phyloP scores from a whole-genome alignment of 2,329 filamentous ascomycete genomes.

The Colletotrichum destructivum region DNA sequence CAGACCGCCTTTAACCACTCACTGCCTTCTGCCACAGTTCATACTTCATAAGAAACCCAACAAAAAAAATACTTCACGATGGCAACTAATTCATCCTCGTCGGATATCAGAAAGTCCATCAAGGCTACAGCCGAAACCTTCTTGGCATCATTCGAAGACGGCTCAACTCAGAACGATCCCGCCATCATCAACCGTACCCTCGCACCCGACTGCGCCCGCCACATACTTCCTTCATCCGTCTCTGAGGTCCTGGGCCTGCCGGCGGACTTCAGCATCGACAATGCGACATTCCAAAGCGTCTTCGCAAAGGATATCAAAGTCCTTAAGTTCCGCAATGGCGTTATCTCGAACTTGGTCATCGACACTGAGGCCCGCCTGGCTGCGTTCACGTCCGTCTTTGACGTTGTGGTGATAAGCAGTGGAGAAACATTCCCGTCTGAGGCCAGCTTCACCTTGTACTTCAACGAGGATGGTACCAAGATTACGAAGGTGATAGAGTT shows the following conservation, averaged over 20 bases:
- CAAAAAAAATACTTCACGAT: conserved; percentile 9
- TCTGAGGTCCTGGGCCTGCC: conserved; percentile 17
- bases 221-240: conserved; percentile 21
- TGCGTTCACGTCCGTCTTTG: conserved; percentile 16
- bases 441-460: conserved; percentile 14
- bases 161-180: conserved; percentile 9
- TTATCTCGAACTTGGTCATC: conserved; percentile 30
- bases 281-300: neutral
- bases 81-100: neutral
- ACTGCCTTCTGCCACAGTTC: too few species aligned
- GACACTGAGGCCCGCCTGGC: conserved; percentile 31
- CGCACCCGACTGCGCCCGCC: conserved; percentile 24
- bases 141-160: conserved; percentile 22
- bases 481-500: conserved; percentile 36
- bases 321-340: conserved; percentile 9
- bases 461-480: conserved; percentile 31
- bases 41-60: too few species aligned
- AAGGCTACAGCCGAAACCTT: conserved; percentile 20
- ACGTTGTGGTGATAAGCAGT: neutral
- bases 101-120: conserved; percentile 15
- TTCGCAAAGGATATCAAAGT: conserved; percentile 19
- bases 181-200: conserved; percentile 36
- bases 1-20: too few species aligned
- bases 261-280: conserved; percentile 21
- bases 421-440: conserved; percentile 2